A percentile compares a stretch with the other conserved stretches of the same genome.
These are phyloP conservation scores for Diaporthe sp. DNA, from an alignment of 2,329 filamentous ascomycete species.

Conservation along the genomic window DNA sequence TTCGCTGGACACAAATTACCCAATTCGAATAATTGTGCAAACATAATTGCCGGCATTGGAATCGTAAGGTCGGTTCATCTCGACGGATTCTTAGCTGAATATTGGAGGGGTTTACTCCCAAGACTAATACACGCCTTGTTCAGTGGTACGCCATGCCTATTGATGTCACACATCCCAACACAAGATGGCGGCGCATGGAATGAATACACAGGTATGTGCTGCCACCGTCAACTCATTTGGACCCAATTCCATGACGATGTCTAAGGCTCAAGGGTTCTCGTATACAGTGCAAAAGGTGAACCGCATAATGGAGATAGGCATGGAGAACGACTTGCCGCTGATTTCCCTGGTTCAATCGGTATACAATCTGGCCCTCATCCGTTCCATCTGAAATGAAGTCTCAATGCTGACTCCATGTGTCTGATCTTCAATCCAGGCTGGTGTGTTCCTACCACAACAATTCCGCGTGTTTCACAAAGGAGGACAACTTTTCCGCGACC, in stretches of 20 bases:
- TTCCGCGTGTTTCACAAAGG: constrained; percentile 3
- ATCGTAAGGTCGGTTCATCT: background rate
- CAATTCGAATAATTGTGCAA: background rate
- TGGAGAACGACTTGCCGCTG: background rate
- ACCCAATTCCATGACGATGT: no score
- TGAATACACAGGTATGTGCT: constrained; percentile 4
- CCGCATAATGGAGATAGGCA: constrained; percentile 7
- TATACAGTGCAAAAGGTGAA: constrained; percentile 7
- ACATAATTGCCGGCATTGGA: background rate
- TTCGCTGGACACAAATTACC: background rate
- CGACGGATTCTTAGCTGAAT: background rate
- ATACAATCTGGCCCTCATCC: no score
- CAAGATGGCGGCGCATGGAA: constrained; percentile 7
- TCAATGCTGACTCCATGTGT: no score
- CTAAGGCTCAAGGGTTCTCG: background rate
- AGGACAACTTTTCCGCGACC: constrained; percentile 4
- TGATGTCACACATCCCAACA: constrained; percentile 3
- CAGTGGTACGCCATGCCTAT: background rate
- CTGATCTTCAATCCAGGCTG: background rate
- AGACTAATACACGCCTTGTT: background rate
- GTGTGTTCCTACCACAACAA: background rate
- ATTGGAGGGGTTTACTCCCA: background rate
- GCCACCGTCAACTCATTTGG: background rate
- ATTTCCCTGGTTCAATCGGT: constrained; percentile 12
- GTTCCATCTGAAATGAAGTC: no score